These are phyloP conservation scores for Populus ilicifolia DNA, from an alignment of 345 rosid species.

Conservation along the genomic window DNA sequence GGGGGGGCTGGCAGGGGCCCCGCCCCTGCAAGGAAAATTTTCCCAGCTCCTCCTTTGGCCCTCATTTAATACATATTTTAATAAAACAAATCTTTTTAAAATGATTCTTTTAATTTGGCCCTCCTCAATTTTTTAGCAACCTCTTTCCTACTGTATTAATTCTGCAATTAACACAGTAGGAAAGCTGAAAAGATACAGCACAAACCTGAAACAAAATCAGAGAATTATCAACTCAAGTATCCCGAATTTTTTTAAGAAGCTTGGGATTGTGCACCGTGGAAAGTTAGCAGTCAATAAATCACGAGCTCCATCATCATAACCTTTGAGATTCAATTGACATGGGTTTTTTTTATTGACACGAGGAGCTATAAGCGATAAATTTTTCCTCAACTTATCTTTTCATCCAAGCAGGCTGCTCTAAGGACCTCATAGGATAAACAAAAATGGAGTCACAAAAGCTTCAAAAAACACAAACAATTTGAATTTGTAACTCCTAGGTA, in stretches of 20 bases:
- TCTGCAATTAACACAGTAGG: too few relatives aligned
- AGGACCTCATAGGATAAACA: neutral
- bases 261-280: neutral
- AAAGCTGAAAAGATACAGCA: conserved; percentile 65
- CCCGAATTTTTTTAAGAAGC: neutral
- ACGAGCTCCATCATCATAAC: neutral
- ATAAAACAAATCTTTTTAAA: too few relatives aligned
- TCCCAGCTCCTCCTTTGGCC: too few relatives aligned
- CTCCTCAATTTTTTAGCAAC: too few relatives aligned
- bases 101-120: too few relatives aligned
- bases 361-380: too few relatives aligned
- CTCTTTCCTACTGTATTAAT: too few relatives aligned
- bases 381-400: neutral
- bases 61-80: too few relatives aligned
- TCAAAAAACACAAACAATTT: neutral
- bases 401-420: neutral
- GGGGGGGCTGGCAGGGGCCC: too few relatives aligned
- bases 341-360: too few relatives aligned
- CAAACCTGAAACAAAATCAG: conserved; percentile 51
- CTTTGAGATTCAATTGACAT: too few relatives aligned
- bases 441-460: neutral
- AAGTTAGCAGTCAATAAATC: neutral
- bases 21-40: too few relatives aligned
- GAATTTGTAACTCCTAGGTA: neutral
- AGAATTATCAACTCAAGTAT: neutral